Conservation (phyloP, 495 filamentous ascomycete genomes). For the Lasiosphaeria miniovina region DNA sequence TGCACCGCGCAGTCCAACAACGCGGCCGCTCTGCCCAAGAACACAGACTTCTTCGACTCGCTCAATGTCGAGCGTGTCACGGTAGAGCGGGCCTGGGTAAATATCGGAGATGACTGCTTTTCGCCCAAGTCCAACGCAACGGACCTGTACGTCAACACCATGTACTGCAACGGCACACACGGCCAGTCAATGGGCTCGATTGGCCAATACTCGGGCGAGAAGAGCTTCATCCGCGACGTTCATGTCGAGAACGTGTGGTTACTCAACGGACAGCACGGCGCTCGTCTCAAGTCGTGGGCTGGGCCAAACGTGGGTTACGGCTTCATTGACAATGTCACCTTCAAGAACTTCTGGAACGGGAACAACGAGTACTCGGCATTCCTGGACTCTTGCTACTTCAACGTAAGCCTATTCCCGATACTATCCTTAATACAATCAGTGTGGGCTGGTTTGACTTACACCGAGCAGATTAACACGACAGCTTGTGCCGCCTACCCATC, state of each 20-base stretch:
- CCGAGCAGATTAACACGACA: conserved; percentile 25
- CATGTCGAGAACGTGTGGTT: conserved; percentile 56
- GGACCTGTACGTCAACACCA: conserved; percentile 54
- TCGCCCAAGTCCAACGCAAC: conserved; percentile 57
- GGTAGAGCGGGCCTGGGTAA: conserved; percentile 49
- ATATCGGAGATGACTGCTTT: conserved; percentile 60
- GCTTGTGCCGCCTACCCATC: conserved; percentile 52
- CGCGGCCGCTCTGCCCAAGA: conserved; percentile 48
- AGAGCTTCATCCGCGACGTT: conserved; percentile 52
- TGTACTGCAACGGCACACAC: conserved; percentile 58
- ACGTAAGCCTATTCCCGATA: conserved; percentile 37
- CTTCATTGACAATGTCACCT: conserved; percentile 58
- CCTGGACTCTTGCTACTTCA: conserved; percentile 59
- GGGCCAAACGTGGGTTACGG: conserved; percentile 53
- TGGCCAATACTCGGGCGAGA: conserved; percentile 53
- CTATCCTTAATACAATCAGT: not conserved
- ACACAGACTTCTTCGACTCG: conserved; percentile 60
- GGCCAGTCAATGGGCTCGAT: conserved; percentile 58
- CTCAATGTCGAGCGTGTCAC: conserved; percentile 46
- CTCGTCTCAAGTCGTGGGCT: conserved; percentile 56
- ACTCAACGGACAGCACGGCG: conserved; percentile 55
- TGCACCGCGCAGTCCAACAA: conserved; percentile 56
- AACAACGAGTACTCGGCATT: conserved; percentile 54
- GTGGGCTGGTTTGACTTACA: not conserved
- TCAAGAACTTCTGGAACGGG: conserved; percentile 53